These are phyloP conservation scores for Ascochyta clinopodiicola DNA, from an alignment of 2,329 filamentous ascomycete species.

Conservation along the genomic window DNA sequence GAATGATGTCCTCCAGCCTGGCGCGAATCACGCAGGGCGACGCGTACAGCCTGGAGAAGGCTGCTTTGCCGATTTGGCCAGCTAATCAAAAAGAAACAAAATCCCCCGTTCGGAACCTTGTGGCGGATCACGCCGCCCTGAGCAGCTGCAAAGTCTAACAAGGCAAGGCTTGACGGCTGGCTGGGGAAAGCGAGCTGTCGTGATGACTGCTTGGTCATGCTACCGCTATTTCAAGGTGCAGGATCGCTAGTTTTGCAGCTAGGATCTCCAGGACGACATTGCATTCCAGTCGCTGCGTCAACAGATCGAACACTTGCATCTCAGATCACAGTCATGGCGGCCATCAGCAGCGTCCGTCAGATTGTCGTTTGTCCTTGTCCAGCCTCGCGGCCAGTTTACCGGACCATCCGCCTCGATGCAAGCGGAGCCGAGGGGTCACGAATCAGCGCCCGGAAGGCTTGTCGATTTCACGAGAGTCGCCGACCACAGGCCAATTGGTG, in stretches of 20 bases:
- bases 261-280: constrained; percentile 2
- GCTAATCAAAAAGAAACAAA: constrained; percentile 42
- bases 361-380: constrained; percentile 22
- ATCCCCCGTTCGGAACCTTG: constrained; percentile 36
- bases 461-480: constrained; percentile 39
- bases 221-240: constrained; percentile 29
- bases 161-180: constrained; percentile 23
- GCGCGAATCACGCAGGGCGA: constrained; percentile 38
- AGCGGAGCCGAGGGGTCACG: constrained; percentile 34
- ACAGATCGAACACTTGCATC: constrained; percentile 7
- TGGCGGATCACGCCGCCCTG: constrained; percentile 40
- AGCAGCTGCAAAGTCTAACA: constrained; percentile 29
- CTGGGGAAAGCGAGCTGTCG: constrained; percentile 26
- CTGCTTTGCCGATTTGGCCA: constrained; percentile 34
- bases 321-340: constrained; percentile 16
- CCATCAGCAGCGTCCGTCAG: constrained; percentile 21
- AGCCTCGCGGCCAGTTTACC: constrained; percentile 38
- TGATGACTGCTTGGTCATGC: constrained; percentile 34
- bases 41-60: constrained; percentile 23
- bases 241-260: constrained; percentile 9
- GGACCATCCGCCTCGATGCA: constrained; percentile 37
- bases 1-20: constrained; percentile 29
- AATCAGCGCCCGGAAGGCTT: constrained; percentile 37
- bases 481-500: constrained; percentile 35
- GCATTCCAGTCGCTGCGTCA: constrained; percentile 13